phyloP scores from a whole-genome alignment of 371 early-diverging fungal species.

The Mucor racemosus region DNA sequence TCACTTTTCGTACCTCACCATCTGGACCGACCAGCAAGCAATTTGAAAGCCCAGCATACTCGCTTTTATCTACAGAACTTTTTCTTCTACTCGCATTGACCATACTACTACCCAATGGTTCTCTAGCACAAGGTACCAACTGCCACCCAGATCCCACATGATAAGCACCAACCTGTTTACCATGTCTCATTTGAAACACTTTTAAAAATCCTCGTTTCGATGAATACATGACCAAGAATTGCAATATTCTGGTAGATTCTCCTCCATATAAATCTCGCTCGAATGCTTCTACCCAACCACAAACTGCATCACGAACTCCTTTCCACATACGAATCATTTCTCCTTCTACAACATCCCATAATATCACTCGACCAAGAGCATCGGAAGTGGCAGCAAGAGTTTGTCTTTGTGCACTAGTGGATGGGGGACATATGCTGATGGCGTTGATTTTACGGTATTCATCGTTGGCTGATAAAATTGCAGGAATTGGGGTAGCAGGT shows the following conservation, averaged over 20 bases:
- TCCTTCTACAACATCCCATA: slow-evolving; percentile 61
- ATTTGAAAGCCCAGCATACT: slow-evolving; percentile 45
- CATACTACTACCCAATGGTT: slow-evolving; percentile 47
- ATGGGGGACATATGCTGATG: slow-evolving; percentile 52
- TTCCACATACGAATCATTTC: slow-evolving; percentile 74
- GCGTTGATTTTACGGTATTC: slow-evolving; percentile 54
- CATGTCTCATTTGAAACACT: slow-evolving; percentile 66
- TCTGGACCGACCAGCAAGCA: slow-evolving; percentile 63
- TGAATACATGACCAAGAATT: slow-evolving; percentile 65
- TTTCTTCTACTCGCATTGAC: slow-evolving; percentile 39
- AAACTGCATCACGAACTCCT: slow-evolving; percentile 67
- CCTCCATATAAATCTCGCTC: slow-evolving; percentile 27
- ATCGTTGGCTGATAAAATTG: slow-evolving; percentile 50
- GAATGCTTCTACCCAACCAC: slow-evolving; percentile 64
- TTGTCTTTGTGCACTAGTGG: slow-evolving; percentile 50
- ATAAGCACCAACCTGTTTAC: slow-evolving; percentile 61
- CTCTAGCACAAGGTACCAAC: slow-evolving; percentile 48
- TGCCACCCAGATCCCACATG: slow-evolving; percentile 66
- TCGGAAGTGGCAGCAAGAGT: slow-evolving; percentile 66
- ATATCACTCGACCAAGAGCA: slow-evolving; percentile 64
- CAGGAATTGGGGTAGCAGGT: slow-evolving; percentile 58
- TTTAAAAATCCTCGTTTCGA: slow-evolving; percentile 61
- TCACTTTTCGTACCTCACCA: slow-evolving; percentile 57
- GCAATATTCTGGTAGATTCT: slow-evolving; percentile 32
- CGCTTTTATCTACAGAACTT: slow-evolving; percentile 12